Percentiles rank a stretch among this genome's conserved stretches.
Evolutionary conservation across 75 land plant genomes (phyloP).

Genomic region (Larix kaempferi): DNA sequence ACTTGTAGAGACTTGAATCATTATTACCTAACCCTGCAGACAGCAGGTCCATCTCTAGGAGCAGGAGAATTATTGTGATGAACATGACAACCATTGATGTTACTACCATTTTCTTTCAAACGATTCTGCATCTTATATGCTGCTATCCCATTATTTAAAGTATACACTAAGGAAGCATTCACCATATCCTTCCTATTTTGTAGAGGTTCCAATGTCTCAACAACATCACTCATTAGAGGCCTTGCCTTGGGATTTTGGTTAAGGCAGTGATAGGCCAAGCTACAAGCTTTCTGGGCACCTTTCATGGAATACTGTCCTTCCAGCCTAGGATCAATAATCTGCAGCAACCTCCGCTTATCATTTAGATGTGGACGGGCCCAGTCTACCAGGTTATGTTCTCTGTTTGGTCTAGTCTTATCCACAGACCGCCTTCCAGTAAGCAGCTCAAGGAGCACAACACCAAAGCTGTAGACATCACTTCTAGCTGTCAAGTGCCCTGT

Average conservation of each 20-base stretch:
- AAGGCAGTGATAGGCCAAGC: slow-evolving; percentile 66
- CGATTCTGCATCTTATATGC: slow-evolving; percentile 3
- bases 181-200: slow-evolving; percentile 31
- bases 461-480: slow-evolving; percentile 83
- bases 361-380: slow-evolving; percentile 71
- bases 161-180: slow-evolving; percentile 16
- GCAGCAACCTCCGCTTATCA: slow-evolving; percentile 57
- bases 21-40: slow-evolving; percentile 7
- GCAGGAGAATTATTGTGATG: background rate
- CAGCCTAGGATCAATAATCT: slow-evolving; percentile 61
- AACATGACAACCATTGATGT: background rate
- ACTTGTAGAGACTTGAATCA: background rate
- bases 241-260: slow-evolving; percentile 72
- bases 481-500: slow-evolving; percentile 75
- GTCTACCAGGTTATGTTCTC: slow-evolving; percentile 66
- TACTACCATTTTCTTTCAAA: background rate
- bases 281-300: slow-evolving; percentile 76
- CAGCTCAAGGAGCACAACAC: slow-evolving; percentile 68
- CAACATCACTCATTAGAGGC: slow-evolving; percentile 78
- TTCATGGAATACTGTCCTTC: slow-evolving; percentile 64
- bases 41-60: slow-evolving; percentile 8
- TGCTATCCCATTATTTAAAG: slow-evolving; percentile 10
- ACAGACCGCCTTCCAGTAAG: slow-evolving; percentile 75
- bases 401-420: slow-evolving; percentile 61
- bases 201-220: slow-evolving; percentile 64